Evolutionary conservation across 2,329 filamentous ascomycete species (phyloP).

Genomic region (Aspergillus quadricinctus): DNA sequence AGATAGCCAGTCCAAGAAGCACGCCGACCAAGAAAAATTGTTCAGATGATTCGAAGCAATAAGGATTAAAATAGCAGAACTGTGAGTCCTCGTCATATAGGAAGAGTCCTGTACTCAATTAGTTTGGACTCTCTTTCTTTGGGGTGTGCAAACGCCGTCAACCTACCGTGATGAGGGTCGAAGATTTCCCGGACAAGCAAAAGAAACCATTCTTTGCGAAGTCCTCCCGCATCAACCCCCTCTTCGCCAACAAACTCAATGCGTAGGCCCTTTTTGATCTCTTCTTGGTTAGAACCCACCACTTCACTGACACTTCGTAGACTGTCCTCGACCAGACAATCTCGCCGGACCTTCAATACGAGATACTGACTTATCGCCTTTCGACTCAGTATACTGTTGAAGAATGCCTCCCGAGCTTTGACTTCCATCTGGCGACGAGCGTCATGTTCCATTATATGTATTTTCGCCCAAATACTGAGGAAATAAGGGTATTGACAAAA

Average conservation of each 20-base stretch:
- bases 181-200: constrained; percentile 85
- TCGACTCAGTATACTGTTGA: constrained; percentile 76
- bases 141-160: not conserved
- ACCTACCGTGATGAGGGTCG: constrained; percentile 78
- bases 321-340: constrained; percentile 86
- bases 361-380: constrained; percentile 73
- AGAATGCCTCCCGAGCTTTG: constrained; percentile 84
- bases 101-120: constrained; percentile 66
- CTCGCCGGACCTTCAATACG: constrained; percentile 69
- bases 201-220: constrained; percentile 93
- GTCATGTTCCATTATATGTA: constrained; percentile 83
- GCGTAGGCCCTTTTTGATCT: constrained; percentile 83
- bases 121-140: not conserved
- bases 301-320: constrained; percentile 79
- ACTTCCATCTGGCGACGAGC: constrained; percentile 83
- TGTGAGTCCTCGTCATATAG: constrained; percentile 85
- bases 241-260: constrained; percentile 87
- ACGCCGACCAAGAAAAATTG: constrained; percentile 89
- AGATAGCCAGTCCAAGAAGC: constrained; percentile 82
- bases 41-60: constrained; percentile 84
- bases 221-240: constrained; percentile 81
- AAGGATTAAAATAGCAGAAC: constrained; percentile 90
- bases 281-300: constrained; percentile 72
- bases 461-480: constrained; percentile 87
- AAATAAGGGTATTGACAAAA: constrained; percentile 94